phyloP scores from a whole-genome alignment of 1,284 basidiomycete genomes.

The Cutaneotrichosporon sp. region DNA sequence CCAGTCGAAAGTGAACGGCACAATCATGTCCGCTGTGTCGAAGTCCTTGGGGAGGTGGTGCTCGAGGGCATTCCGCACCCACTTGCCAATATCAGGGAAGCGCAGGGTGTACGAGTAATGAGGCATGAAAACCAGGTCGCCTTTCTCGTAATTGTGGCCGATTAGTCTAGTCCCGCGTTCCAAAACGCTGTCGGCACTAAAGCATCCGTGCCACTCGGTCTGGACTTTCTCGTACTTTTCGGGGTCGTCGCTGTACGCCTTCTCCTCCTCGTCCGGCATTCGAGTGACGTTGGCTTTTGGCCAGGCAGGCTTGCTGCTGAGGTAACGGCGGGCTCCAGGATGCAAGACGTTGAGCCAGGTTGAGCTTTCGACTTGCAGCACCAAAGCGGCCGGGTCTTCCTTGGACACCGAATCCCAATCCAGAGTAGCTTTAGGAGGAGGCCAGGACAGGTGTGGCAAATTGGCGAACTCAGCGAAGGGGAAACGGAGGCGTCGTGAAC shows the following conservation, averaged over 20 bases:
- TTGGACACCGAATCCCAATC: constrained; percentile 2
- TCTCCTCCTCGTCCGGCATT: constrained; percentile 19
- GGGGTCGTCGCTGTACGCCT: constrained; percentile 10
- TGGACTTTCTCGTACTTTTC: constrained; percentile 20
- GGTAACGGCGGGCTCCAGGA: constrained; percentile 26
- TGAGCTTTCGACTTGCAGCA: constrained; percentile 19
- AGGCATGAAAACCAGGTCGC: constrained; percentile 42
- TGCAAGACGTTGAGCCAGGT: constrained; percentile 35
- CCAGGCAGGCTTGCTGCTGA: constrained; percentile 18
- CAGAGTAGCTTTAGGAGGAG: constrained; percentile 7
- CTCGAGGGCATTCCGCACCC: constrained; percentile 22
- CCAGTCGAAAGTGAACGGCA: constrained; percentile 48
- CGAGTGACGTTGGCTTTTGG: constrained; percentile 25
- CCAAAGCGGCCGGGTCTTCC: constrained; percentile 17
- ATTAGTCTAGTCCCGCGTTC: constrained; percentile 24
- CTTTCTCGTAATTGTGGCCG: constrained; percentile 23
- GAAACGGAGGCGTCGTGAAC: constrained; percentile 21
- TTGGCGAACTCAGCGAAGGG: constrained; percentile 27
- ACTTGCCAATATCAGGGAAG: constrained; percentile 13
- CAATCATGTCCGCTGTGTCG: constrained; percentile 27
- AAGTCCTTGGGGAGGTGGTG: constrained; percentile 19
- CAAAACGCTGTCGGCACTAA: constrained; percentile 29
- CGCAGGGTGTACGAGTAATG: constrained; percentile 28
- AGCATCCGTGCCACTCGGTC: constrained; percentile 26
- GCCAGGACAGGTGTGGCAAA: constrained; percentile 25